Evolutionary conservation across 2,329 filamentous ascomycete species (phyloP).

Genomic region (Cladobotryum protrusum): DNA sequence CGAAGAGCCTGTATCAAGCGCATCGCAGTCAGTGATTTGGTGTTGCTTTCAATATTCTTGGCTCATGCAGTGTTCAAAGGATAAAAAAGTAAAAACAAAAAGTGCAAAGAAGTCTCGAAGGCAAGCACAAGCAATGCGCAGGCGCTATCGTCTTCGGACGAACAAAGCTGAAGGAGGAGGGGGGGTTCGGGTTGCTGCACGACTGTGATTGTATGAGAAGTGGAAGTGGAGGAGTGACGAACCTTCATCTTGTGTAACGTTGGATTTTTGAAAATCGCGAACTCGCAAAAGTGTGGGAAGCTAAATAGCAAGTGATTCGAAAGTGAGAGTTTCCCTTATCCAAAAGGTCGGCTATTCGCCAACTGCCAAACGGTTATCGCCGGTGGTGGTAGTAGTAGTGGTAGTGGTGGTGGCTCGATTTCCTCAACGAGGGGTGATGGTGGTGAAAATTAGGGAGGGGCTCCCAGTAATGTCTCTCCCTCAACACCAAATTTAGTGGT

Average conservation of each 20-base stretch:
- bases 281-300: background rate
- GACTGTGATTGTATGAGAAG: background rate
- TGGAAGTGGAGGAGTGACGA: slow-evolving; percentile 20
- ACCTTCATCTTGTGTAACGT: slow-evolving; percentile 33
- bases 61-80: background rate
- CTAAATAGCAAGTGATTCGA: background rate
- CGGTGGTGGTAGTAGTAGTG: background rate
- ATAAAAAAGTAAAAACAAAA: background rate
- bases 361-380: background rate
- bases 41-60: background rate
- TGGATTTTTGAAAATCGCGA: background rate
- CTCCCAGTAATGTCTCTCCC: background rate
- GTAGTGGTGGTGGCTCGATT: background rate
- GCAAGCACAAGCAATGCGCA: background rate
- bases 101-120: background rate
- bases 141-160: background rate
- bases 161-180: background rate
- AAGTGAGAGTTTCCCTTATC: background rate
- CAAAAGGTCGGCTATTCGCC: background rate
- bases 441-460: background rate
- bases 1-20: slow-evolving; percentile 62
- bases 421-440: background rate
- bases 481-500: background rate
- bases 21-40: slow-evolving; percentile 35
- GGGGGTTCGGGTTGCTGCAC: background rate